Evolutionary conservation across 1,284 basidiomycete genomes (phyloP).

Genomic region (Sanguinoderma infundibulare): DNA sequence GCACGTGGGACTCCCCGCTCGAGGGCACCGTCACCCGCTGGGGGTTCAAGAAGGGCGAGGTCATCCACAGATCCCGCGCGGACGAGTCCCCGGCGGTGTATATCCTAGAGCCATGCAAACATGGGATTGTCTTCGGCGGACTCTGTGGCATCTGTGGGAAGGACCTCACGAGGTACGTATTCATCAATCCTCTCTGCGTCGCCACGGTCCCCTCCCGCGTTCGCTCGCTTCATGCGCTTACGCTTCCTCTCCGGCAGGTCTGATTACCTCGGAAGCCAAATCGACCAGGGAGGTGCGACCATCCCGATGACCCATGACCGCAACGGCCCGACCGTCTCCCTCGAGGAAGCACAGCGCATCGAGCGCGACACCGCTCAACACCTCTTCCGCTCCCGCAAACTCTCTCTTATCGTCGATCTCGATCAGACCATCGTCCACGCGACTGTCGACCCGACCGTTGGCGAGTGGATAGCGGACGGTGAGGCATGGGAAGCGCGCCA

Average conservation of each 20-base stretch:
- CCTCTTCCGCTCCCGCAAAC: constrained; percentile 77
- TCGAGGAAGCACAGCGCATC: constrained; percentile 88
- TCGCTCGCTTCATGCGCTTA: neutral
- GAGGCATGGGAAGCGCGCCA: constrained; percentile 71
- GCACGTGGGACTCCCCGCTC: constrained; percentile 86
- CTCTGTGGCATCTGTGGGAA: constrained; percentile 94
- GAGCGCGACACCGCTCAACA: constrained; percentile 82
- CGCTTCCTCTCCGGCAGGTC: constrained; percentile 49
- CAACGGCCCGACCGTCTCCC: constrained; percentile 76
- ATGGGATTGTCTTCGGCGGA: constrained; percentile 91
- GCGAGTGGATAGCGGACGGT: constrained; percentile 93
- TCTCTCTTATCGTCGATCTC: constrained; percentile 96
- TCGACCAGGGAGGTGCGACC: constrained; percentile 52
- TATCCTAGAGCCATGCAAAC: constrained; percentile 88
- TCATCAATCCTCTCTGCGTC: constrained; percentile 3
- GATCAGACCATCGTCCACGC: constrained; percentile 99
- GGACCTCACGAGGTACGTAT: constrained; percentile 86
- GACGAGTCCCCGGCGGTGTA: constrained; percentile 63
- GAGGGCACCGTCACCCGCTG: constrained; percentile 75
- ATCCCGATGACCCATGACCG: constrained; percentile 89
- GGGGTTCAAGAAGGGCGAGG: constrained; percentile 64
- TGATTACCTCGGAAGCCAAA: constrained; percentile 73
- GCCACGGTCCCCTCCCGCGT: neutral
- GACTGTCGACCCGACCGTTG: constrained; percentile 97
- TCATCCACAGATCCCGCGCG: constrained; percentile 59